These are phyloP conservation scores for Penicillium turbatum DNA, from an alignment of 495 filamentous ascomycete species.

Conservation along the genomic window DNA sequence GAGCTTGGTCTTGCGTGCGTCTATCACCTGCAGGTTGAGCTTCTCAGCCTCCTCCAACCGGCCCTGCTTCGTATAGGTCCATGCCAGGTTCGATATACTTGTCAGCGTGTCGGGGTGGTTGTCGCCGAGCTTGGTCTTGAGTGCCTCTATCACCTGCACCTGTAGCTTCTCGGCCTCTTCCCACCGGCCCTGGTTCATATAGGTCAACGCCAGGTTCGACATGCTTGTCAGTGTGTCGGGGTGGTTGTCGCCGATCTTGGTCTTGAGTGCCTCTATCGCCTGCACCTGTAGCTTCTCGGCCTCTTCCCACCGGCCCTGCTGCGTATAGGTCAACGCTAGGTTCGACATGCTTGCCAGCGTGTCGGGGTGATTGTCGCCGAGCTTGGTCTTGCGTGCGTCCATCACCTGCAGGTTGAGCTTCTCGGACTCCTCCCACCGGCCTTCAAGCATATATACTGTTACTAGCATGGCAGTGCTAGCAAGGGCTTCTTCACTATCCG, in stretches of 20 bases:
- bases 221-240: neutral
- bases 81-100: neutral
- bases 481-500: conserved; percentile 9
- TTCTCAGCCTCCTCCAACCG: neutral
- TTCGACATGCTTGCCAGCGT: neutral
- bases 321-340: neutral
- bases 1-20: neutral
- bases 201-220: neutral
- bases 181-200: neutral
- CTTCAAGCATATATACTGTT: conserved; percentile 16
- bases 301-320: neutral
- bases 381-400: neutral
- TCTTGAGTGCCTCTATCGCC: neutral
- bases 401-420: neutral
- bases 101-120: neutral
- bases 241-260: neutral
- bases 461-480: conserved; percentile 19
- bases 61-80: neutral
- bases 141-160: neutral
- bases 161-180: neutral
- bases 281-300: neutral
- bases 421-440: conserved; percentile 27
- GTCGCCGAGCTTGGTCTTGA: neutral
- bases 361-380: neutral
- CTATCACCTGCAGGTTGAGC: neutral